Evolutionary conservation across 306 rosid species (phyloP), one percentile per base, ranked within the genome.

Genomic region (Vigna nakashimae): DNA sequence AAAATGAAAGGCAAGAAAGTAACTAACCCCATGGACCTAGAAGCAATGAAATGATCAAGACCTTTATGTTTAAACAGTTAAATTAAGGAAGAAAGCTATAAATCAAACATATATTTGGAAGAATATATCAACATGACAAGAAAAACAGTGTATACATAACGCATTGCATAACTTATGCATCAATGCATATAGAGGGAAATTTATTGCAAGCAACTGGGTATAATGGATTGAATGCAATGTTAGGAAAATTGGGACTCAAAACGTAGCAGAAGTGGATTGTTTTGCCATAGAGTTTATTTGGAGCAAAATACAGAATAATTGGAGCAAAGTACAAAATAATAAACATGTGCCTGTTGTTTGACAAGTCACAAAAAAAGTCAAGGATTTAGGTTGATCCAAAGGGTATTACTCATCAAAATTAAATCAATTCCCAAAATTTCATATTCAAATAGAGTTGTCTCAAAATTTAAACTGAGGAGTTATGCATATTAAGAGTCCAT

Each of bases 1-100:
- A 59, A 64, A 48, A 48, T 42, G 55, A 79, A 58, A 45, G 65
- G 58, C 36, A 58, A 13, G 70, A 7, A 55, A 77, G 22, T 4
- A 53, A 20, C 59, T 62, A 60, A 50, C 62, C 1, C 20, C 22
- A 50, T 56, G 20, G 34, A 38, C 71, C 40, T 56, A 56, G 1
- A 67, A 71, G 57, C 53, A 22, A 80, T 12, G 9, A 53, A 67
- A 60, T 14, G 68, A 10, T 3, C 52, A 59, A 68, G 64, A 50
- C 56, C 77, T 34, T 45, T 15, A 53, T 51, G 59, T 43, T 55
- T 20, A 70, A 56, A 53, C 36, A 50, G 17, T 18, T 65, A 7
- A 65, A 40, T 48, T 46, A 38, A n/a, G 57, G 17, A 14, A 79
- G 45, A 59, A 22, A 69, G 45, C 42, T 22, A 79, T n/a, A 48